These are phyloP conservation scores for Coemansia sp. DNA, from an alignment of 192 early-diverging fungal genomes.

Conservation along the genomic window DNA sequence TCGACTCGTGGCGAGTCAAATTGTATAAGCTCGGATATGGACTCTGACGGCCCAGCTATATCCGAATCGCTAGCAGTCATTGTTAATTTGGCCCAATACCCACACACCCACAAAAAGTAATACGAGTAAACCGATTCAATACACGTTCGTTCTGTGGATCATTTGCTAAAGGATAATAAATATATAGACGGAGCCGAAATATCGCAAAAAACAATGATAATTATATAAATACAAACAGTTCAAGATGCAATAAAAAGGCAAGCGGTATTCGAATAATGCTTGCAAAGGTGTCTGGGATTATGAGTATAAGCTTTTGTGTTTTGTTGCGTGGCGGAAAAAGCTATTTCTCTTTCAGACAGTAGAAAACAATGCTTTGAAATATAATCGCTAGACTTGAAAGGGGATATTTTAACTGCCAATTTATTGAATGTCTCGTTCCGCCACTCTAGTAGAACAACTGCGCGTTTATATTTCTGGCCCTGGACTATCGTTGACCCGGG, in stretches of 20 bases:
- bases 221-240: slow-evolving; percentile 1
- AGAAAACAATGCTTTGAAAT: slow-evolving; percentile 8
- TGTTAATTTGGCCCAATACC: background rate
- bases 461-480: background rate
- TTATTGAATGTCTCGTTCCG: slow-evolving; percentile 1
- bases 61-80: background rate
- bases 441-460: slow-evolving; percentile 1
- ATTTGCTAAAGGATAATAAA: background rate
- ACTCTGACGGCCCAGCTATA: background rate
- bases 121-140: background rate
- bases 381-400: background rate
- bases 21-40: background rate
- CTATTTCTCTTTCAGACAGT: slow-evolving; percentile 7
- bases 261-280: background rate
- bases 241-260: background rate
- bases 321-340: slow-evolving; percentile 8
- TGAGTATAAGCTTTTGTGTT: background rate
- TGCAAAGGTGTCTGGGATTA: background rate
- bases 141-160: background rate
- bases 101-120: background rate
- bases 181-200: background rate
- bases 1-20: slow-evolving; percentile 2
- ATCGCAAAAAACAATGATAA: background rate
- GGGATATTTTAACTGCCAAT: background rate
- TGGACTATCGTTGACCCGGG: background rate